Percentiles rank a stretch among this genome's conserved stretches.
Conservation (phyloP, 2,329 filamentous ascomycete genomes). For the Diaporthe destruens region DNA sequence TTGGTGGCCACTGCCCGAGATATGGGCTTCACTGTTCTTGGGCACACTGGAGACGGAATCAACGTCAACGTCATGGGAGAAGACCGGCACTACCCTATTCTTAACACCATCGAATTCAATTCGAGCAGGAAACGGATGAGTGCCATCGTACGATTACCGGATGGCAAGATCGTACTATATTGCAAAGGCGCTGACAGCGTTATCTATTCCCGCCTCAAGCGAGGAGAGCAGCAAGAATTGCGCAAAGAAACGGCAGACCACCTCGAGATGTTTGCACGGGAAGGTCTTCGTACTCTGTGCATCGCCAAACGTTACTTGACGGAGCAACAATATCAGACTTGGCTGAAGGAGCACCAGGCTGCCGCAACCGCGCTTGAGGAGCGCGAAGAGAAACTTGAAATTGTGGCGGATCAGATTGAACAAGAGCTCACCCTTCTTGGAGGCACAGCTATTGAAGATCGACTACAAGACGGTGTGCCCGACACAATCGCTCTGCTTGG, state of each 20-base stretch:
- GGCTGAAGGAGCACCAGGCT: constrained; percentile 88
- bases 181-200: constrained; percentile 98
- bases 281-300: constrained; percentile 94
- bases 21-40: constrained; percentile 93
- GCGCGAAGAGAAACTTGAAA: constrained; percentile 93
- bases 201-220: constrained; percentile 91
- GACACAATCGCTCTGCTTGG: constrained; percentile 94
- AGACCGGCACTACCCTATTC: constrained; percentile 85
- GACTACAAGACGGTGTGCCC: constrained; percentile 95
- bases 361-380: constrained; percentile 87
- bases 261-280: constrained; percentile 95
- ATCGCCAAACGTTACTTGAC: constrained; percentile 85
- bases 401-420: constrained; percentile 90
- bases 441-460: constrained; percentile 97
- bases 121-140: constrained; percentile 98
- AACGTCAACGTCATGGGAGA: constrained; percentile 88
- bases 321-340: constrained; percentile 85
- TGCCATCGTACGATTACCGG: constrained; percentile 93
- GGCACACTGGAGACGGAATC: constrained; percentile 82
- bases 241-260: constrained; percentile 89
- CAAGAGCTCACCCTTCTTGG: constrained; percentile 88
- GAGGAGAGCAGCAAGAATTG: constrained; percentile 87
- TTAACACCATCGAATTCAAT: constrained; percentile 98
- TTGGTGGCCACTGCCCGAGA: constrained; percentile 94
- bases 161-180: constrained; percentile 89